phyloP scores from a whole-genome alignment of 2,329 filamentous ascomycete genomes.

The Neoarthrinium moseri region DNA sequence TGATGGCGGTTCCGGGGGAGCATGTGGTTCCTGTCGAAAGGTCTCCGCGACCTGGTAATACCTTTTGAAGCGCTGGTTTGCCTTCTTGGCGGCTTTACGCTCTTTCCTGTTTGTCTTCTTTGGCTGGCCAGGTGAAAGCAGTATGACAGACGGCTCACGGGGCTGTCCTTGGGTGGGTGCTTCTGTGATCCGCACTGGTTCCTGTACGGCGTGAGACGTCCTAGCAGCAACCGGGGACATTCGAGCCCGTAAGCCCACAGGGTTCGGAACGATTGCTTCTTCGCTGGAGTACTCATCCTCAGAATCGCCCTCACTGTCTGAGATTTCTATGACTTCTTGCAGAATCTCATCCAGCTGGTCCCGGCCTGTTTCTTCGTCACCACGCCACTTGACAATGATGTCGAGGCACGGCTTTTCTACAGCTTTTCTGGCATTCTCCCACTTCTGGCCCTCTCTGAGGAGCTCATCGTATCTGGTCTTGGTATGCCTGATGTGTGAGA shows the following conservation, averaged over 20 bases:
- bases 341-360: conserved; percentile 68
- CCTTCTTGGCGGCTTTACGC: conserved; percentile 24
- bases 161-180: conserved; percentile 8
- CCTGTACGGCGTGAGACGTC: not conserved
- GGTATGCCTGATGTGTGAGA: conserved; percentile 66
- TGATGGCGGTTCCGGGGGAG: conserved; percentile 4
- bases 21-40: conserved; percentile 19
- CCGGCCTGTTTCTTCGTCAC: conserved; percentile 66
- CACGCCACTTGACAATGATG: conserved; percentile 69
- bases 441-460: conserved; percentile 52
- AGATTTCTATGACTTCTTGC: conserved; percentile 65
- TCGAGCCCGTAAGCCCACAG: conserved; percentile 11
- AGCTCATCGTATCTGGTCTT: conserved; percentile 65
- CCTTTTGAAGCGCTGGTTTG: conserved; percentile 30
- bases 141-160: conserved; percentile 14
- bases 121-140: conserved; percentile 19
- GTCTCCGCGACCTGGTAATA: conserved; percentile 31
- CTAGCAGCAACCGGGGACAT: conserved; percentile 1
- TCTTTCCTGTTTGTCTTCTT: conserved; percentile 23
- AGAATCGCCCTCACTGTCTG: conserved; percentile 51
- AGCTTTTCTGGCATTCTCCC: conserved; percentile 58
- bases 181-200: conserved; percentile 1
- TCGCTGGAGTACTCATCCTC: conserved; percentile 28
- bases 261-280: conserved; percentile 15
- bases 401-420: conserved; percentile 63